Evolutionary conservation across 2,329 filamentous ascomycete genomes (phyloP), one percentile per base, ranked within the genome.

Genomic region (Podosphaera xanthii): DNA sequence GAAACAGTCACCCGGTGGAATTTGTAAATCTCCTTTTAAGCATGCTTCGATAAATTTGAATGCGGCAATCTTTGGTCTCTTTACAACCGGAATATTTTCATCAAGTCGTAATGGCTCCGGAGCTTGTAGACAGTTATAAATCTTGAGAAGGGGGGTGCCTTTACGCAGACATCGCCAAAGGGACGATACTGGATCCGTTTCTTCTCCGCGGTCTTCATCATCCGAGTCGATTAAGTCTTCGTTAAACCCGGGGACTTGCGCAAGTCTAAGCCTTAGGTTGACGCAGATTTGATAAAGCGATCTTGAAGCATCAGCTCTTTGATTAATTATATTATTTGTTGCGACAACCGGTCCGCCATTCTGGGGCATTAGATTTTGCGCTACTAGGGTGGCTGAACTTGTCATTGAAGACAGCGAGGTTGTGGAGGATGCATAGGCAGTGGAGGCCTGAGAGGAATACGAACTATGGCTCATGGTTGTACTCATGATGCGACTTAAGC

Each of bases 201-300:
- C 76, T 63, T 83, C 79, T 58, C 78, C 77, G 59, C 80, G 77
- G 62, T 83, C 81, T 66, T 84, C 78, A 61, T 84, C 79, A 63
- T 83, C 78, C 66, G 92, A 83, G 66, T 89, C 79, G 58, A 79
- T 75, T 66, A 95, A 73, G 69, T 85, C 84, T 22, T 76, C 75
- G 62, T 88, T 82, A 69, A 97, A 96, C 60, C 81, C 85, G 3
- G 89, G 89, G 7, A 97, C 89, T 64, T 85, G 84, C 59, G 82
- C 78, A 62, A 98, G 75, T 63, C 92, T 82, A 72, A 84, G 82
- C 69, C 87, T 87, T 62, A 97, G 76, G 59, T 84, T 82, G 64
- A 94, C 79, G 70, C 92, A 97, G 71, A 94, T 95, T 72, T 97
- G 91, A 72, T 95, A 98, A 33, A 98, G 80, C 9, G 90, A 96